Conservation (phyloP, 306 rosid species). For the Mimosa pudica region DNA sequence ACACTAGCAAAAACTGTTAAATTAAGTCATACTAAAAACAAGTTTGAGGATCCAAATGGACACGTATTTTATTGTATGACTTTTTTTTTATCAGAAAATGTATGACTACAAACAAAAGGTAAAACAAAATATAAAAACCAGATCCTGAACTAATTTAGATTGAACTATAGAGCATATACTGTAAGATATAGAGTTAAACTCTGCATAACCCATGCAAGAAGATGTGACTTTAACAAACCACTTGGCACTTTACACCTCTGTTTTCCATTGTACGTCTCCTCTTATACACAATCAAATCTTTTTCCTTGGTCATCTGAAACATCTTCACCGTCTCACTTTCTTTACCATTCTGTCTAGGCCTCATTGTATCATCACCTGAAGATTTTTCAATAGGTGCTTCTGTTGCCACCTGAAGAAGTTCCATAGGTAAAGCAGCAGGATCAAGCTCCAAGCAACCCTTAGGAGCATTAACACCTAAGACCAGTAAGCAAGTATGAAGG, state of each 20-base stretch:
- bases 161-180: slow-evolving; percentile 24
- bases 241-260: slow-evolving; percentile 30
- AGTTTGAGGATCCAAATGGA: slow-evolving; percentile 1
- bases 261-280: slow-evolving; percentile 38
- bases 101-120: slow-evolving; percentile 20
- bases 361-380: not conserved
- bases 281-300: slow-evolving; percentile 42
- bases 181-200: not conserved
- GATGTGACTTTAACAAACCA: not conserved
- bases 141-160: not conserved
- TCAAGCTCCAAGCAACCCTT: slow-evolving; percentile 93
- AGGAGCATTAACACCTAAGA: slow-evolving; percentile 72
- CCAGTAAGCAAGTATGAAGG: slow-evolving; percentile 75
- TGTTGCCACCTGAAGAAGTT: slow-evolving; percentile 65
- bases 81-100: too few species aligned
- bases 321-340: slow-evolving; percentile 29
- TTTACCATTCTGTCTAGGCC: not conserved
- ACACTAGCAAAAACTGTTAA: not conserved
- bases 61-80: too few species aligned
- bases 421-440: slow-evolving; percentile 82
- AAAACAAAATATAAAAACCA: not conserved
- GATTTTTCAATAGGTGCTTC: slow-evolving; percentile 31
- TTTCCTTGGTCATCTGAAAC: slow-evolving; percentile 5
- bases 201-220: not conserved
- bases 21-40: too few species aligned